Conservation (phyloP, 2,329 filamentous ascomycete genomes). For the Verticillium albo-atrum region DNA sequence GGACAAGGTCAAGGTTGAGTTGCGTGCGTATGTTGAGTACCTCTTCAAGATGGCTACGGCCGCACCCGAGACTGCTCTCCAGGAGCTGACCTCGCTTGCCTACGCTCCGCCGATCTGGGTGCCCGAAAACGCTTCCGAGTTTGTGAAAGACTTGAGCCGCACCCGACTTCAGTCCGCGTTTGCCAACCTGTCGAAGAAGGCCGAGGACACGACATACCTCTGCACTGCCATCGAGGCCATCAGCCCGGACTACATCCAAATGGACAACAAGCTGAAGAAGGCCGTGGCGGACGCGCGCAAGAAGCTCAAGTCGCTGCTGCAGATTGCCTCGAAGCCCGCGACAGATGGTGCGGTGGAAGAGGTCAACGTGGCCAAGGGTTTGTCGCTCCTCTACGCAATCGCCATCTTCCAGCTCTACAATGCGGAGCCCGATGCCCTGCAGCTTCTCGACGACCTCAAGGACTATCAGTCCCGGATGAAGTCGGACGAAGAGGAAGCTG, state of each 20-base stretch:
- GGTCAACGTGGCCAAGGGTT: constrained; percentile 51
- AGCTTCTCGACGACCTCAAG: constrained; percentile 76
- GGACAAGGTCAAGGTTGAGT: constrained; percentile 28
- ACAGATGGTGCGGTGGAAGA: constrained; percentile 23
- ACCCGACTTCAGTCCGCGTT: constrained; percentile 54
- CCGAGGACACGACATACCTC: constrained; percentile 47
- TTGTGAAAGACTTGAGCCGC: constrained; percentile 47
- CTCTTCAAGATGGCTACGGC: constrained; percentile 47
- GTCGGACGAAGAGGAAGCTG: constrained; percentile 47
- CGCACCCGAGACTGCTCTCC: constrained; percentile 32
- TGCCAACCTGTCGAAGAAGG: constrained; percentile 50
- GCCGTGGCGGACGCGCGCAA: constrained; percentile 48
- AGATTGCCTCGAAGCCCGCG: constrained; percentile 22
- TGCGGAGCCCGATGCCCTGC: constrained; percentile 79
- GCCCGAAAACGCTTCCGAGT: constrained; percentile 10
- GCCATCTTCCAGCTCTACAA: constrained; percentile 87
- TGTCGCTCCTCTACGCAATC: constrained; percentile 78
- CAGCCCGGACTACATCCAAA: constrained; percentile 44
- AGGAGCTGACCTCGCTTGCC: constrained; percentile 49
- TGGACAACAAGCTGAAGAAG: constrained; percentile 50
- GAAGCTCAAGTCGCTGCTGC: constrained; percentile 48
- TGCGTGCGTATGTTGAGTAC: constrained; percentile 50
- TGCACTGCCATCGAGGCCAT: constrained; percentile 52
- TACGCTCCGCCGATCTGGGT: constrained; percentile 41
- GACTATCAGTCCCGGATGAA: constrained; percentile 67